Conservation (phyloP, 1,139 yeast species). For the Fermentozyma sake region DNA sequence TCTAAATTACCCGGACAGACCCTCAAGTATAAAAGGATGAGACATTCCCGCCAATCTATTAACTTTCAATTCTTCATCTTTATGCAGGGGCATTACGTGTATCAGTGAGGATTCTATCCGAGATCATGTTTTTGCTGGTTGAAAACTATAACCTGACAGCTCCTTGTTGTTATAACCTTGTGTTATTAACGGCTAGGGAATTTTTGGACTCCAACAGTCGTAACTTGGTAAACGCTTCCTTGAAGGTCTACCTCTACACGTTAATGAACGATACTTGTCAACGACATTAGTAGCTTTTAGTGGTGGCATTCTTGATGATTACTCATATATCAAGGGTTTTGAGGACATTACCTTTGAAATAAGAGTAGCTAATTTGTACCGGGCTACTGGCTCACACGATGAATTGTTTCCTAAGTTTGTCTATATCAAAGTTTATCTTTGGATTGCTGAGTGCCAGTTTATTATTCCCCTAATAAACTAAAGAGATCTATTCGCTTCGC, state of each 20-base stretch:
- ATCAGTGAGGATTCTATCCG: slow-evolving; percentile 99
- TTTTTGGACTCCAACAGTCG: slow-evolving; percentile 53
- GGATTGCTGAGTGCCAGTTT: no score
- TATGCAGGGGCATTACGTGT: slow-evolving; percentile 99
- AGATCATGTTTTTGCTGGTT: slow-evolving; percentile 99
- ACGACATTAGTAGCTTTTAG: no score
- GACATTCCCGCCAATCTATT: slow-evolving; percentile 7
- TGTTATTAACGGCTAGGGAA: slow-evolving; percentile 54
- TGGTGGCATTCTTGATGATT: no score
- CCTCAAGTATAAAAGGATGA: slow-evolving; percentile 13
- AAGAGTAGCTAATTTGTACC: no score
- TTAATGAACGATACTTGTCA: no score
- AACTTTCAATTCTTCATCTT: slow-evolving; percentile 59
- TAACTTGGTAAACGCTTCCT: slow-evolving; percentile 24
- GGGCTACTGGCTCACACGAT: no score
- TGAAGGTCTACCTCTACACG: slow-evolving; percentile 33
- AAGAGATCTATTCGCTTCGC: no score
- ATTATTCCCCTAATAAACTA: no score
- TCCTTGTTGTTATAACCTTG: slow-evolving; percentile 59
- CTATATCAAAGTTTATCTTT: no score
- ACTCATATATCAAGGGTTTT: no score
- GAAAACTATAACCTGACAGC: slow-evolving; percentile 99
- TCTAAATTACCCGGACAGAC: slow-evolving; percentile 16
- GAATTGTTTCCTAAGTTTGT: no score
- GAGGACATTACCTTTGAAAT: no score